A percentile compares a stretch with the other conserved stretches of the same genome.
phyloP scores from a whole-genome alignment of 192 early-diverging fungal species.

The Mortierella claussenii region DNA sequence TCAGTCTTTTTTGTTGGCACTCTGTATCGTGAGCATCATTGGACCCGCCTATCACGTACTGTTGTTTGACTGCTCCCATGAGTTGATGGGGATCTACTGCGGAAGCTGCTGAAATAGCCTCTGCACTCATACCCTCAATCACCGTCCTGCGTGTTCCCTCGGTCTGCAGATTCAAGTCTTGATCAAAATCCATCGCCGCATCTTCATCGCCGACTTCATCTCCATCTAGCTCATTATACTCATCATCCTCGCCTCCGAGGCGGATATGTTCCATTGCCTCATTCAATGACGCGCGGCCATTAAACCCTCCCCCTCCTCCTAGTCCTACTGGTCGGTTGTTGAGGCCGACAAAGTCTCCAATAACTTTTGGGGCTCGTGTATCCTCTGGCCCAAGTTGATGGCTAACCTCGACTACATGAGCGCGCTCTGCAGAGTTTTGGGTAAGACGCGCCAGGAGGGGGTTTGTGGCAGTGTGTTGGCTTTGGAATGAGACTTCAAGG shows the following conservation, averaged over 20 bases:
- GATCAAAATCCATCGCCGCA: not conserved
- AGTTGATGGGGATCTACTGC: conserved; percentile 29
- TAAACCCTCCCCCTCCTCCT: not conserved
- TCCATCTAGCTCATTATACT: conserved; percentile 26
- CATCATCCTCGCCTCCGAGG: conserved; percentile 28
- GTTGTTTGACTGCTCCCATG: not conserved
- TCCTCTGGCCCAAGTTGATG: conserved; percentile 25
- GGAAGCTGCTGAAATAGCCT: conserved; percentile 9
- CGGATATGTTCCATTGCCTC: conserved; percentile 16
- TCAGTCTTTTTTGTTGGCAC: no score
- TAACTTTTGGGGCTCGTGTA: conserved; percentile 14
- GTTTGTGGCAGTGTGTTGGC: not conserved
- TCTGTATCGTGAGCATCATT: no score
- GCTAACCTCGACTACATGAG: conserved; percentile 22
- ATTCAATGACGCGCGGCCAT: not conserved
- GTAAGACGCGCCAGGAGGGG: conserved; percentile 31
- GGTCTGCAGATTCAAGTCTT: not conserved
- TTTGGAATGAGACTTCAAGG: conserved; percentile 13
- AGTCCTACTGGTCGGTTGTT: not conserved
- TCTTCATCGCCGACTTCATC: conserved; percentile 20
- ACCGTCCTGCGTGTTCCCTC: not conserved
- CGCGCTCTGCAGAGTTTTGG: conserved; percentile 28
- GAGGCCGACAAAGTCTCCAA: conserved; percentile 27
- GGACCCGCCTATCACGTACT: no score
- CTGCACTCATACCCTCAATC: conserved; percentile 4